Conservation (phyloP, 305 asterid genomes). For the Solanum hybrid region DNA sequence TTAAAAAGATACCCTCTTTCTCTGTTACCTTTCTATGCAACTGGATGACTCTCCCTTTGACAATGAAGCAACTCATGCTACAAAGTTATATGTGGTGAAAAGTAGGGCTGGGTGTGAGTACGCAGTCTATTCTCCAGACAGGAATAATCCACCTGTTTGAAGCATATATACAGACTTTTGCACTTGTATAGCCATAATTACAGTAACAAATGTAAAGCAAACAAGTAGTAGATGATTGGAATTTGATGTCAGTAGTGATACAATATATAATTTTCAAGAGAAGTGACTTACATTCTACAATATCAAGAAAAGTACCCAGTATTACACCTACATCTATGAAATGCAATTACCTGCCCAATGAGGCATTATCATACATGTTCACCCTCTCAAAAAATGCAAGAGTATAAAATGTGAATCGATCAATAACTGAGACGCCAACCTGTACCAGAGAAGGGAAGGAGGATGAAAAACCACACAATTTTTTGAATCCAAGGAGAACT, state of each 20-base stretch:
- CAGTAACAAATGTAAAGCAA: background rate
- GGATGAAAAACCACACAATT: background rate
- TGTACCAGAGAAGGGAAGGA: constrained; percentile 21
- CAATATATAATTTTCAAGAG: background rate
- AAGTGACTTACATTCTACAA: background rate
- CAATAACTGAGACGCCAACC: constrained; percentile 96
- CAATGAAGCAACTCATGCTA: background rate
- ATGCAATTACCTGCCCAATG: constrained; percentile 61
- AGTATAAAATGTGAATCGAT: constrained; percentile 82
- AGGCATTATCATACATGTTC: constrained; percentile 87
- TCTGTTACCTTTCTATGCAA: background rate
- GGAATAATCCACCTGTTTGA: background rate
- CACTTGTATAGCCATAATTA: background rate
- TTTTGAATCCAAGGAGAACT: background rate
- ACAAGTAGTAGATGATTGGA: background rate
- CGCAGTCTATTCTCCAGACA: background rate
- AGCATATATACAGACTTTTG: background rate
- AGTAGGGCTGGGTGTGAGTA: background rate
- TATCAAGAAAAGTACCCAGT: background rate
- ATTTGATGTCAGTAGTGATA: background rate
- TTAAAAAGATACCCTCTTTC: background rate
- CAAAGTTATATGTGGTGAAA: background rate
- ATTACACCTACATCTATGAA: background rate
- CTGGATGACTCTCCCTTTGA: background rate
- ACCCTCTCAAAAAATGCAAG: constrained; percentile 94